A percentile compares a stretch with the other conserved stretches of the same genome.
Evolutionary conservation across 192 early-diverging fungal genomes (phyloP).

Genomic region (Gryganskiella cystojenkinii): DNA sequence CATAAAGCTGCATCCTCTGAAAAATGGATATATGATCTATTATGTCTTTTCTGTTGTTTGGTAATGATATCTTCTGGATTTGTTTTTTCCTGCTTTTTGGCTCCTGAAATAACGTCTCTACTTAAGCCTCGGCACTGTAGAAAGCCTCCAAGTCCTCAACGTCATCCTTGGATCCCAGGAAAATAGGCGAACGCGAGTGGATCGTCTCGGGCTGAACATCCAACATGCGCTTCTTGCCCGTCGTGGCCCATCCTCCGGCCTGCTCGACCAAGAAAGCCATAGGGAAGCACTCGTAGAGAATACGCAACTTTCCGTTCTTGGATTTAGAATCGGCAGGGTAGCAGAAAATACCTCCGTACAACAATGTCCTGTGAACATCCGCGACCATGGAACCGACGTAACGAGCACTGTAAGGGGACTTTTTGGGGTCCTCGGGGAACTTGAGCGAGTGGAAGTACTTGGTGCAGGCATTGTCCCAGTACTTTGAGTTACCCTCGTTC

Average conservation of each 20-base stretch:
- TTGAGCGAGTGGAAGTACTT: conserved; percentile 93
- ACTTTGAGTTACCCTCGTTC: conserved; percentile 96
- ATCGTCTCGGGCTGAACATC: conserved; percentile 89
- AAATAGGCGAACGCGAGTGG: conserved; percentile 92
- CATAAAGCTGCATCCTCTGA: too few relatives aligned
- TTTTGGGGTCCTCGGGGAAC: conserved; percentile 79
- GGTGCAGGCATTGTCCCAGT: conserved; percentile 88
- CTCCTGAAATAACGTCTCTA: not conserved
- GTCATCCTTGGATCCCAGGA: conserved; percentile 91
- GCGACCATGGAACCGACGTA: conserved; percentile 99
- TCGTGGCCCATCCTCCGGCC: conserved; percentile 94
- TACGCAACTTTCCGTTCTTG: conserved; percentile 90
- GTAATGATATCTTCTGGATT: too few relatives aligned
- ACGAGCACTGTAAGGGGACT: conserved; percentile 88
- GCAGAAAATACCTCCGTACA: conserved; percentile 92
- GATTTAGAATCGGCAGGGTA: conserved; percentile 86
- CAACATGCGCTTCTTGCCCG: conserved; percentile 83
- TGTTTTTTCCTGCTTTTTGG: too few relatives aligned
- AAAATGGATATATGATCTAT: too few relatives aligned
- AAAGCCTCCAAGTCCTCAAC: conserved; percentile 85
- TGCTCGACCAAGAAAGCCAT: conserved; percentile 96
- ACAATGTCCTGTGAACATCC: conserved; percentile 95
- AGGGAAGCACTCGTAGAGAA: conserved; percentile 99
- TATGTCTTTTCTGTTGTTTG: too few relatives aligned
- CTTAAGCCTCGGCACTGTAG: conserved; percentile 57